A percentile compares a stretch with the other conserved stretches of the same genome.
phyloP scores from a whole-genome alignment of 2,329 filamentous ascomycete genomes.

The Penicillium sp. region DNA sequence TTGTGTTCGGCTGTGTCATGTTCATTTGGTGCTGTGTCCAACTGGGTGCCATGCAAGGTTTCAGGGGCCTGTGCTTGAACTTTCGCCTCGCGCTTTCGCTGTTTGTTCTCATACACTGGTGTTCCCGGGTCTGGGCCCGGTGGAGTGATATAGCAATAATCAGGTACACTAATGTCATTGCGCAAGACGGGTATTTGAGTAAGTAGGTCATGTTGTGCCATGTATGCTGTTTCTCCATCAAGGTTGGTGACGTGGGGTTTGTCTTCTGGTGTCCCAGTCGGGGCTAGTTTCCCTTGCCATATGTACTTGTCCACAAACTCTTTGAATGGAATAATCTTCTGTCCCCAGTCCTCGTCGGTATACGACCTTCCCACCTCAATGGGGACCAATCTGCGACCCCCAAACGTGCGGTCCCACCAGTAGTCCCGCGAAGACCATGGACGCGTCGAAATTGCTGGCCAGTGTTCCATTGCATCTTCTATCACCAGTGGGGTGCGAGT shows the following conservation, averaged over 20 bases:
- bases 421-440: constrained; percentile 75
- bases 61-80: not conserved
- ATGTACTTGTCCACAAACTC: constrained; percentile 68
- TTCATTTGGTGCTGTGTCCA: not conserved
- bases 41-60: not conserved
- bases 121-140: constrained; percentile 54
- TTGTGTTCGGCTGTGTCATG: constrained; percentile 2
- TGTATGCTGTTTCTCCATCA: constrained; percentile 61
- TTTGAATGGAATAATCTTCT: constrained; percentile 72
- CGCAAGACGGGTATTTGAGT: constrained; percentile 73
- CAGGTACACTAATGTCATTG: constrained; percentile 73
- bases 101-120: constrained; percentile 43
- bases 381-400: constrained; percentile 75
- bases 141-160: constrained; percentile 75
- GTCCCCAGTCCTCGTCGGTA: constrained; percentile 79
- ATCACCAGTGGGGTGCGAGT: constrained; percentile 65
- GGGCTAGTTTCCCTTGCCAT: constrained; percentile 21
- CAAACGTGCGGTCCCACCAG: constrained; percentile 69
- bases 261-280: constrained; percentile 1
- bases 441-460: constrained; percentile 69
- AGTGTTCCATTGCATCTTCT: constrained; percentile 60
- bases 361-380: constrained; percentile 86
- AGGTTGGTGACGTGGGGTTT: constrained; percentile 2
- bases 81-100: constrained; percentile 20
- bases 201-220: constrained; percentile 89